Base-by-base conservation (phyloP, 192 early-diverging fungal species). In the Martensiomyces pterosporus region DNA sequence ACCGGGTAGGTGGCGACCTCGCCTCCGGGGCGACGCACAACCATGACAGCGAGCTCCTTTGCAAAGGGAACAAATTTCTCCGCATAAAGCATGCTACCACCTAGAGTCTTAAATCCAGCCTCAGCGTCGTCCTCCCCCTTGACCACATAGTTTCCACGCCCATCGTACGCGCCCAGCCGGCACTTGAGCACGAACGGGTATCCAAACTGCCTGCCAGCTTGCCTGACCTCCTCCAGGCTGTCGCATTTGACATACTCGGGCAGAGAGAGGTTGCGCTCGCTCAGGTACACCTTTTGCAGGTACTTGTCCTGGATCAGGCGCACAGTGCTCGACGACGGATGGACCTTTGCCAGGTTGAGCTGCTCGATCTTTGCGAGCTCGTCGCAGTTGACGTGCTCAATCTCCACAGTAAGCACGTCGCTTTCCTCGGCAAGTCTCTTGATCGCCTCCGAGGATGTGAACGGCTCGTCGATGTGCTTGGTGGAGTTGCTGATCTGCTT, bases 31-130 rank as follows among this genome's bases (percentile, higher is more conserved):
- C 78, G 80, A 25, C 91, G 83, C 24, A 91, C 93, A 12, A 99
- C 97, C 94, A 99, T 99, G 1, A 98, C 93, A 3, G 94, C 94
- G 25, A 99, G 71, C 63, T 99, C 97, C 54, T 92, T 92, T 26
- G 63, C 61, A 60, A 97, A 99, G 4, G 84, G 79, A 3, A 94
- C 90, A 87, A 88, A 97, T 53, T 90, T 92, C 60, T 99, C 97
- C 1, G 87, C 88, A 62, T 98, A 99, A 29, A 98, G 78, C 42
- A 84, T 85, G 29, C 76, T 74, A n/a, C 18, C 60, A 21, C 78
- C 81, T 35, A 76, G 53, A 10, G 39, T 15, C 29, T 61, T 39
- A 35, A 65, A 76, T 2, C 64, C 75, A 0, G 55, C 15, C 7
- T 64, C 48, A 34, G 91, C 77, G 44, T 98, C 93, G 24, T 37